Evolutionary conservation across 192 early-diverging fungal genomes (phyloP).

Genomic region (Neocallimastix lanati): DNA sequence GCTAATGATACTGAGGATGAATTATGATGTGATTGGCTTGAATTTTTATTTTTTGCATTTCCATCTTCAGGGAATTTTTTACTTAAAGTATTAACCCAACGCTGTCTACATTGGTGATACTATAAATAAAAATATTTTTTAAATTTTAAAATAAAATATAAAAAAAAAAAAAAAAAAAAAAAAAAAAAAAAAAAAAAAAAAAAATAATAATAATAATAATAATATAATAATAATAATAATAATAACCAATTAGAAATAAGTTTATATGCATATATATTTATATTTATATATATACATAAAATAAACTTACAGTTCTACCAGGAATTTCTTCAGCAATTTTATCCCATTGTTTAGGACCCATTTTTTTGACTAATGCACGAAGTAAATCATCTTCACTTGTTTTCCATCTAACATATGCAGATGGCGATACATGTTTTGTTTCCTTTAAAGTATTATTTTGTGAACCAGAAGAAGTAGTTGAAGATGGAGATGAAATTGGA

Average conservation of each 20-base stretch:
- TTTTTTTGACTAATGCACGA: constrained; percentile 8
- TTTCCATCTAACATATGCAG: constrained; percentile 14
- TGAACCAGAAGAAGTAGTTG: not conserved
- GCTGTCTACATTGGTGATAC: constrained; percentile 23
- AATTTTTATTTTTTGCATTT: not conserved
- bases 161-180: too few relatives aligned
- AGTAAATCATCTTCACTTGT: constrained; percentile 13
- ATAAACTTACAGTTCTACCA: constrained; percentile 12
- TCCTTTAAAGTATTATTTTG: not conserved
- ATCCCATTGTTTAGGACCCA: constrained; percentile 19
- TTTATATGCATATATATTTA: too few relatives aligned
- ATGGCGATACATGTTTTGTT: not conserved
- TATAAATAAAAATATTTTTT: too few relatives aligned
- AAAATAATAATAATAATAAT: too few relatives aligned
- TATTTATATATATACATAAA: too few relatives aligned
- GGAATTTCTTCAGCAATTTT: constrained; percentile 12
- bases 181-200: too few relatives aligned
- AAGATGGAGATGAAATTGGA: not conserved
- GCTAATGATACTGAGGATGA: not conserved
- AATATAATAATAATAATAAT: too few relatives aligned
- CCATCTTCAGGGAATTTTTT: not conserved
- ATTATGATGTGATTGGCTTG: not conserved
- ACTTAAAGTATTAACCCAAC: constrained; percentile 9
- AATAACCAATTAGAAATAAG: too few relatives aligned
- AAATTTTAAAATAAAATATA: too few relatives aligned